Conservation (phyloP, 192 early-diverging fungal species). For the Coemansia sp. region DNA sequence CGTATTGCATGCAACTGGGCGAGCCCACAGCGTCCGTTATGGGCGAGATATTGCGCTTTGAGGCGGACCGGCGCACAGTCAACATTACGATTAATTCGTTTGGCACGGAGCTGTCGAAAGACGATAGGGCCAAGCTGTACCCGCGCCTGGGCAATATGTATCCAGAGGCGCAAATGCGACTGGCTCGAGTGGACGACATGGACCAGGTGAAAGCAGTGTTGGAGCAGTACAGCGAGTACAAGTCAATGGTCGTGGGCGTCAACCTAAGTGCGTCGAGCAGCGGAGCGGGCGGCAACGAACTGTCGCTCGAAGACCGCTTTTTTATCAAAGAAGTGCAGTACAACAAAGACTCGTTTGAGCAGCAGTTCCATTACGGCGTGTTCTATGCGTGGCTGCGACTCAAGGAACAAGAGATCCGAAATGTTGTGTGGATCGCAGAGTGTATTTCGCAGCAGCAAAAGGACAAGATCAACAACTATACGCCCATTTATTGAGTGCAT, state of each 20-base stretch:
- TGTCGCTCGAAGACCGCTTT: slow-evolving; percentile 90
- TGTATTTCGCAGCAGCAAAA: slow-evolving; percentile 98
- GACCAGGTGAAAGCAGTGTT: slow-evolving; percentile 89
- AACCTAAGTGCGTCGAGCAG: slow-evolving; percentile 37
- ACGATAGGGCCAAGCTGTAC: slow-evolving; percentile 94
- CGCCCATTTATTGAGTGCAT: slow-evolving; percentile 73
- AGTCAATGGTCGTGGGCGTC: slow-evolving; percentile 73
- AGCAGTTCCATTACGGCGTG: slow-evolving; percentile 95
- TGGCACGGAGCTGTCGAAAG: slow-evolving; percentile 94
- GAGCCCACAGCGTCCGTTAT: slow-evolving; percentile 89
- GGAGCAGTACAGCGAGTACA: slow-evolving; percentile 88
- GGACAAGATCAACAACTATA: slow-evolving; percentile 93
- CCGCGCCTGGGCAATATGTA: slow-evolving; percentile 88
- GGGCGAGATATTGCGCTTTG: slow-evolving; percentile 92
- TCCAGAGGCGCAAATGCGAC: slow-evolving; percentile 82
- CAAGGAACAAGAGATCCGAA: slow-evolving; percentile 98
- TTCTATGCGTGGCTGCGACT: slow-evolving; percentile 95
- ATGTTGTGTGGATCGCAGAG: slow-evolving; percentile 99
- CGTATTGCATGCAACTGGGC: slow-evolving; percentile 79
- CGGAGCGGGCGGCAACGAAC: slow-evolving; percentile 52
- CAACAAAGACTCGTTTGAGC: slow-evolving; percentile 90
- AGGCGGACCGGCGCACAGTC: slow-evolving; percentile 95
- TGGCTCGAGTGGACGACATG: slow-evolving; percentile 86
- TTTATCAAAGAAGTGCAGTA: slow-evolving; percentile 93
- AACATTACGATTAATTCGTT: slow-evolving; percentile 99